A percentile compares a stretch with the other conserved stretches of the same genome.
Evolutionary conservation across 345 rosid genomes (phyloP).

Genomic region (Gossypium rotundifolium): DNA sequence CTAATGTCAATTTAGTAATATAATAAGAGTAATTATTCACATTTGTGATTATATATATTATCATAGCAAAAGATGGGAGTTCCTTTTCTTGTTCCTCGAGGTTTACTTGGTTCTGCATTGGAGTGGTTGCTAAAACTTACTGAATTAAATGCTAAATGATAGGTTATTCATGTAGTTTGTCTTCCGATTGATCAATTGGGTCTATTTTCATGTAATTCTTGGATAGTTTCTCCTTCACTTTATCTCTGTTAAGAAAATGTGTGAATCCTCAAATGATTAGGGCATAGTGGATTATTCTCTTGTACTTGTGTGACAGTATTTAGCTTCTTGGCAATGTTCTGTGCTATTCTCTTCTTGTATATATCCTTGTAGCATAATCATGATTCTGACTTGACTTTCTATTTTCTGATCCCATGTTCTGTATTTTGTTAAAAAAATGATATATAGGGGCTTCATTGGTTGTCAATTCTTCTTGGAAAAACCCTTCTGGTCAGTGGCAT

Average conservation of each 20-base stretch:
- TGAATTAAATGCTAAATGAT: neutral
- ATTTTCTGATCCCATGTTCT: neutral
- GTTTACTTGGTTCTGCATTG: neutral
- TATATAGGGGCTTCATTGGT: conserved; percentile 57
- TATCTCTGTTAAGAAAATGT: neutral
- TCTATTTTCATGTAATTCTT: neutral
- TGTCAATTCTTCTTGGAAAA: conserved; percentile 85
- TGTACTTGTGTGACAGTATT: neutral
- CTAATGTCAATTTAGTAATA: too few relatives aligned
- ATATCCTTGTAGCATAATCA: neutral
- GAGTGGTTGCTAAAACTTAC: neutral
- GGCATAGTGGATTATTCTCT: neutral
- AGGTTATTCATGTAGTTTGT: neutral
- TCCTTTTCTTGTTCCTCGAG: neutral
- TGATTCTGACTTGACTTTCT: neutral
- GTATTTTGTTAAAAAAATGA: conserved; percentile 2
- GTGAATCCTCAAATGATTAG: neutral
- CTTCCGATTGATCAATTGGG: neutral
- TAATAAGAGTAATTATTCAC: neutral
- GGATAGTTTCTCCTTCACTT: neutral
- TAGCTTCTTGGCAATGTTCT: conserved; percentile 7
- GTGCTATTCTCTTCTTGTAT: conserved; percentile 5
- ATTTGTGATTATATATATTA: neutral
- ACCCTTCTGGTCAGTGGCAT: conserved; percentile 91
- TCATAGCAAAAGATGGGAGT: neutral